Percentiles rank a stretch among this genome's conserved stretches.
Evolutionary conservation across 2,329 filamentous ascomycete genomes (phyloP).

Genomic region (Aspergillus vadensis): DNA sequence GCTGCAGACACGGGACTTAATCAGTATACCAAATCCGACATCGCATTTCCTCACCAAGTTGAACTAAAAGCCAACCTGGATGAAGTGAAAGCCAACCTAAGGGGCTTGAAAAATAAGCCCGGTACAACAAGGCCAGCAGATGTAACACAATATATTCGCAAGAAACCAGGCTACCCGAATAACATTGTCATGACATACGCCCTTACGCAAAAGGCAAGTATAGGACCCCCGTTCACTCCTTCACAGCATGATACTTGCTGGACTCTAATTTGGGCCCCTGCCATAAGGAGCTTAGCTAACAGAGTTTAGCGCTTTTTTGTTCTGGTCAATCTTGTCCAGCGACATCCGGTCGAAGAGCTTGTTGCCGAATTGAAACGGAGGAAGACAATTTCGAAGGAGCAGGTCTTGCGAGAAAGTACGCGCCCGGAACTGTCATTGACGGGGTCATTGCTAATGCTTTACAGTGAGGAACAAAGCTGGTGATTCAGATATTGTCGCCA

Average conservation of each 20-base stretch:
- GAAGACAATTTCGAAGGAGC: constrained; percentile 74
- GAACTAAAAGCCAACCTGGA: constrained; percentile 88
- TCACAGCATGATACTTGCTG: background rate
- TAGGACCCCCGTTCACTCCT: background rate
- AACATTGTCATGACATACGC: constrained; percentile 86
- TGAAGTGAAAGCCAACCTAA: constrained; percentile 88
- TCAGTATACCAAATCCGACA: constrained; percentile 63
- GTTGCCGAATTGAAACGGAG: constrained; percentile 66
- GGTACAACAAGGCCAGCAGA: constrained; percentile 93
- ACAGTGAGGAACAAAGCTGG: constrained; percentile 77
- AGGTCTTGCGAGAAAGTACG: constrained; percentile 80
- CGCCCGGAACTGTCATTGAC: constrained; percentile 1
- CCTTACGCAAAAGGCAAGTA: constrained; percentile 76
- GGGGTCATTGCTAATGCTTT: constrained; percentile 21
- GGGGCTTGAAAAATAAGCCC: constrained; percentile 93
- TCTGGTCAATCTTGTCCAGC: constrained; percentile 73
- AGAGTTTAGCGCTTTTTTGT: constrained; percentile 69
- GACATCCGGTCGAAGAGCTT: constrained; percentile 70
- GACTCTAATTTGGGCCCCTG: background rate
- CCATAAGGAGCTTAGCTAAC: background rate
- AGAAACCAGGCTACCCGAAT: constrained; percentile 70
- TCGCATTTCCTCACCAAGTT: constrained; percentile 88
- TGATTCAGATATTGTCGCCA: constrained; percentile 86
- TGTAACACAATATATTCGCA: constrained; percentile 75
- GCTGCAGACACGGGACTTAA: constrained; percentile 63